Evolutionary conservation across 768 basidiomycete species (phyloP).

Genomic region (Rickenella mellea): DNA sequence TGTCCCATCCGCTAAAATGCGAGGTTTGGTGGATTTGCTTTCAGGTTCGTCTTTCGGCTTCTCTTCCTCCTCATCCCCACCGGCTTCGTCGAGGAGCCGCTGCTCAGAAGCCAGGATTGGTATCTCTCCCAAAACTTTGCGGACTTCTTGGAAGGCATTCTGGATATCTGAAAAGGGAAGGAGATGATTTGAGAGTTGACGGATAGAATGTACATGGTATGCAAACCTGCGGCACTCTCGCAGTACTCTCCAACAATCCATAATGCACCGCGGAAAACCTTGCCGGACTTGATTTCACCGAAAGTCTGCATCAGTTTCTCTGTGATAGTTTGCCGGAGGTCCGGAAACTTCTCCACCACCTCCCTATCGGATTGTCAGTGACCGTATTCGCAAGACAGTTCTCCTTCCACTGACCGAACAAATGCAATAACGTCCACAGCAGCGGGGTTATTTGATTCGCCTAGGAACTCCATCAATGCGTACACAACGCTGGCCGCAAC

Average conservation of each 20-base stretch:
- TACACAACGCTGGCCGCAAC: slow-evolving; percentile 94
- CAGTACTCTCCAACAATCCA: slow-evolving; percentile 99
- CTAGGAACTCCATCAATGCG: slow-evolving; percentile 87
- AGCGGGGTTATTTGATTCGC: slow-evolving; percentile 90
- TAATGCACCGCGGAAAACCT: slow-evolving; percentile 90
- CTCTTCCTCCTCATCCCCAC: slow-evolving; percentile 41
- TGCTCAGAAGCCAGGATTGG: slow-evolving; percentile 92
- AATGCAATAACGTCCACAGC: slow-evolving; percentile 92
- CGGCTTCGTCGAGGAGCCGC: slow-evolving; percentile 67
- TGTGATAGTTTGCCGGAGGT: slow-evolving; percentile 70
- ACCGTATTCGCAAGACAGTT: slow-evolving; percentile 15
- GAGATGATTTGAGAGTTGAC: slow-evolving; percentile 1
- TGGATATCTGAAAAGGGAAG: no score
- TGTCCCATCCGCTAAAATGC: slow-evolving; percentile 90
- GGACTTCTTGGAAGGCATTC: slow-evolving; percentile 63
- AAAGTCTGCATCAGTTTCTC: slow-evolving; percentile 79
- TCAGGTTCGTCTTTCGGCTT: slow-evolving; percentile 42
- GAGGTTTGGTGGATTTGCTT: slow-evolving; percentile 44
- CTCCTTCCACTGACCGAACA: slow-evolving; percentile 38
- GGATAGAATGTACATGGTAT: slow-evolving; percentile 7
- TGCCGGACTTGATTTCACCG: slow-evolving; percentile 85
- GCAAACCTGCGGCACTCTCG: slow-evolving; percentile 39
- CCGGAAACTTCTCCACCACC: slow-evolving; percentile 96
- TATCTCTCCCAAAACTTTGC: slow-evolving; percentile 90
- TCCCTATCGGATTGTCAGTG: slow-evolving; percentile 38